These are phyloP conservation scores for Trichosanthes truncata DNA, from an alignment of 306 rosid species.

Conservation along the genomic window DNA sequence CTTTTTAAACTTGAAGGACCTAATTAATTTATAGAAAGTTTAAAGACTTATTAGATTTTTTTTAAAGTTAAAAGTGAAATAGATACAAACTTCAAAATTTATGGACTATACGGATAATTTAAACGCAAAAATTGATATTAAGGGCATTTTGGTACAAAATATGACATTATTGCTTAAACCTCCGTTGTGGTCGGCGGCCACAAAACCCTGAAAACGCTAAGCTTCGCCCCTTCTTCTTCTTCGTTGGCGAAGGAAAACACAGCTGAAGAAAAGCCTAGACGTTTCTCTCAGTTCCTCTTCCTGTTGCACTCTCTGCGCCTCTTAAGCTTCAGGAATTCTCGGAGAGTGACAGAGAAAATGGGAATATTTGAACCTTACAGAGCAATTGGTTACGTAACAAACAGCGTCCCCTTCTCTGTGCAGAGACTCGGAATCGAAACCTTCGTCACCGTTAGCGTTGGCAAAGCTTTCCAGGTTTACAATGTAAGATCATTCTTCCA, in stretches of 20 bases:
- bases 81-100: too few relatives aligned
- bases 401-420: slow-evolving; percentile 57
- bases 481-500: slow-evolving; percentile 30
- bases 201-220: not conserved
- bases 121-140: too few relatives aligned
- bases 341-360: slow-evolving; percentile 26
- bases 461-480: slow-evolving; percentile 84
- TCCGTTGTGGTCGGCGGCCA: not conserved
- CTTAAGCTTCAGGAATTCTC: not conserved
- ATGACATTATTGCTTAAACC: not conserved
- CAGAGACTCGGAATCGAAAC: slow-evolving; percentile 88
- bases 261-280: not conserved
- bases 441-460: slow-evolving; percentile 76
- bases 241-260: not conserved
- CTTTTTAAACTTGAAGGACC: too few relatives aligned
- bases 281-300: not conserved
- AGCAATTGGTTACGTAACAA: slow-evolving; percentile 77
- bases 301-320: not conserved
- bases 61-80: too few relatives aligned
- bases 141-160: not conserved
- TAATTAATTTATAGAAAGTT: too few relatives aligned
- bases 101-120: too few relatives aligned
- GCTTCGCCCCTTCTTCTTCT: not conserved
- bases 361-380: slow-evolving; percentile 80
- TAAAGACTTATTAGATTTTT: too few relatives aligned